Percentiles rank a stretch among this genome's conserved stretches.
phyloP scores from a whole-genome alignment of 805 yeast species.

The Kuraishia floccosa region DNA sequence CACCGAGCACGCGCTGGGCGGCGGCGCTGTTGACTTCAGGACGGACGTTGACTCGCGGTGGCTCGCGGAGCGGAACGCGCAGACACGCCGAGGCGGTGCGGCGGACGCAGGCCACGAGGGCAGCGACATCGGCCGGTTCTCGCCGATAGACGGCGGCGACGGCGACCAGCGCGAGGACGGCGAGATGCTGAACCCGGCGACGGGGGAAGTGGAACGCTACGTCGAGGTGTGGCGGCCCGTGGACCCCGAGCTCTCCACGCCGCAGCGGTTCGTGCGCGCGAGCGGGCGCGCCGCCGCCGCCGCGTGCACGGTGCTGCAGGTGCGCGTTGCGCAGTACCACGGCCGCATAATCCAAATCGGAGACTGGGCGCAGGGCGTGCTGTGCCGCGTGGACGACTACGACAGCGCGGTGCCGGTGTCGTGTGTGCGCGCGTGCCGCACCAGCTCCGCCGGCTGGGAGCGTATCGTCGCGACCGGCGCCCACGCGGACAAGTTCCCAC shows the following conservation, averaged over 20 bases:
- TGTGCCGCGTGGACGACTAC: constrained; percentile 6
- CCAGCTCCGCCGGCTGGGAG: background rate
- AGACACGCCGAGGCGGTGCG: constrained; percentile 5
- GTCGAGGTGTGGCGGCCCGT: constrained; percentile 45
- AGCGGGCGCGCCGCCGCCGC: background rate
- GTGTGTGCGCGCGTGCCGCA: background rate
- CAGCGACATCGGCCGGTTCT: constrained; percentile 36
- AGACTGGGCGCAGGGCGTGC: constrained; percentile 39
- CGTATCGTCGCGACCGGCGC: constrained; percentile 1
- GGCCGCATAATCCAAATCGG: constrained; percentile 38
- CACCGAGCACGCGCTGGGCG: constrained; percentile 23
- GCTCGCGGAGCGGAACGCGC: background rate
- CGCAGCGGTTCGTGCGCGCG: background rate
- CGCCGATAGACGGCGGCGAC: constrained; percentile 20
- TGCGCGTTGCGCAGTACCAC: constrained; percentile 16
- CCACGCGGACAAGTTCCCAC: background rate
- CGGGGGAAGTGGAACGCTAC: constrained; percentile 29
- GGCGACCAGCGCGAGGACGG: constrained; percentile 40
- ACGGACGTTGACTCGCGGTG: constrained; percentile 28
- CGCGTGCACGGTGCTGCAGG: constrained; percentile 11
- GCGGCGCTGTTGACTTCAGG: constrained; percentile 24
- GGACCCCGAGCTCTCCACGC: constrained; percentile 22
- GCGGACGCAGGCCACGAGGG: constrained; percentile 28
- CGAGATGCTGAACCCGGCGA: constrained; percentile 30
- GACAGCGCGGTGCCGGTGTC: constrained; percentile 1